phyloP scores from a whole-genome alignment of 495 filamentous ascomycete species.

The Lasiosphaeria hispida region DNA sequence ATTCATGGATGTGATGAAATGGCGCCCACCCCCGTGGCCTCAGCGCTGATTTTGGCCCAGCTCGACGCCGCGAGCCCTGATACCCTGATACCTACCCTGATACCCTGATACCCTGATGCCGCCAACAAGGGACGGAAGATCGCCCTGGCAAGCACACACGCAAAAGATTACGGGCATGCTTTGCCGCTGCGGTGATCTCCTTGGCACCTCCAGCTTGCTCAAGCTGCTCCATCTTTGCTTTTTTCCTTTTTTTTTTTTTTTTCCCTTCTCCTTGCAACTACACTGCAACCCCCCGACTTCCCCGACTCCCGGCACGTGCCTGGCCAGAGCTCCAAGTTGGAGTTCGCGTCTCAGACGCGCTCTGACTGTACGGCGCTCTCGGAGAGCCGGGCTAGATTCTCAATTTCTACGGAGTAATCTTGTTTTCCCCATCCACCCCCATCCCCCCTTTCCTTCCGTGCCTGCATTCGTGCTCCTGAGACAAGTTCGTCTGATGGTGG shows the following conservation, averaged over 20 bases:
- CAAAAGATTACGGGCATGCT: conserved; percentile 2
- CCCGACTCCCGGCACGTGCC: background rate
- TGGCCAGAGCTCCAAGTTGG: background rate
- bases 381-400: conserved; percentile 1
- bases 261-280: too few relatives aligned
- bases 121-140: conserved; percentile 3
- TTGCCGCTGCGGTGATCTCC: conserved; percentile 10
- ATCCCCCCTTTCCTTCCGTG: background rate
- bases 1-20: conserved; percentile 7
- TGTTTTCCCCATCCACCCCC: background rate
- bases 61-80: too few relatives aligned
- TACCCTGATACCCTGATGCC: background rate
- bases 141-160: conserved; percentile 11
- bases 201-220: conserved; percentile 3
- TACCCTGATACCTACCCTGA: background rate
- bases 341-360: conserved; percentile 1
- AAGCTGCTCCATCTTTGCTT: too few relatives aligned
- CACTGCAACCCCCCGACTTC: background rate
- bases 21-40: background rate
- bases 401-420: background rate
- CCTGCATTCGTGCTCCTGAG: conserved; percentile 16
- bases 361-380: background rate
- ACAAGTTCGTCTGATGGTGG: conserved; percentile 18
- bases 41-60: background rate
- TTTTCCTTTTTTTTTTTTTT: too few relatives aligned